Evolutionary conservation across 108 stramenopile genomes (phyloP), one percentile per base, ranked within the genome.

Genomic region (Licmophora abbreviata): DNA sequence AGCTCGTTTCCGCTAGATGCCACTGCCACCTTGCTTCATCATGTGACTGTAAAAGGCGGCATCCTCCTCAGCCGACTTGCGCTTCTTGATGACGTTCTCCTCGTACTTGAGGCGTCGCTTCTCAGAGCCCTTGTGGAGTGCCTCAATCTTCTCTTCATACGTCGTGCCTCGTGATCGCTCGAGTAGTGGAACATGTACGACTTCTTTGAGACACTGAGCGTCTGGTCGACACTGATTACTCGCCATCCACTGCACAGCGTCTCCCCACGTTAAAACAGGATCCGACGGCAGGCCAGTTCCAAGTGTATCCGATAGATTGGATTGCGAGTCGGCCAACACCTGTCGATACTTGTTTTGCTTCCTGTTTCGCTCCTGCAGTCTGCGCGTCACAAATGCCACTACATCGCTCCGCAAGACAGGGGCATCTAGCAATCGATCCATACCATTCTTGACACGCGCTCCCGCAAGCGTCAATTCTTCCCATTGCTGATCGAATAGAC

Each of bases 111-210:
- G 64, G 14, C 49, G 46, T 56, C 85, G 71, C 26, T 57, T 51
- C 54, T 74, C 76, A 10, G 63, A 68, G n/a, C n/a, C n/a, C 30
- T 73, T 57, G 38, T 65, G 31, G 17, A 81, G 48, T 8, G 83
- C 68, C 27, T 63, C 58, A 9, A 94, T 64, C 56, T 94, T 94
- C 67, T 94, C 86, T 65, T 90, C 93, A 59, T 94, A 94, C 0
- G 88, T 84, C 24, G 84, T 81, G 12, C 93, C 93, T 37, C 30
- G 58, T 7, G 66, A 45, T 58, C 93, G 71, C 47, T 77, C 52
- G 64, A 73, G 53, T 1, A 94, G 33, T n/a, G 83, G 81, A 44
- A 74, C 54, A 58, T 94, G 84, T 0, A 82, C 59, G 23, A 66
- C 44, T 14, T 78, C 77, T 0, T 56, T 59, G 14, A 54, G 30